Evolutionary conservation across 148 eudicot species (phyloP).

Genomic region (Diospyros lotus): DNA sequence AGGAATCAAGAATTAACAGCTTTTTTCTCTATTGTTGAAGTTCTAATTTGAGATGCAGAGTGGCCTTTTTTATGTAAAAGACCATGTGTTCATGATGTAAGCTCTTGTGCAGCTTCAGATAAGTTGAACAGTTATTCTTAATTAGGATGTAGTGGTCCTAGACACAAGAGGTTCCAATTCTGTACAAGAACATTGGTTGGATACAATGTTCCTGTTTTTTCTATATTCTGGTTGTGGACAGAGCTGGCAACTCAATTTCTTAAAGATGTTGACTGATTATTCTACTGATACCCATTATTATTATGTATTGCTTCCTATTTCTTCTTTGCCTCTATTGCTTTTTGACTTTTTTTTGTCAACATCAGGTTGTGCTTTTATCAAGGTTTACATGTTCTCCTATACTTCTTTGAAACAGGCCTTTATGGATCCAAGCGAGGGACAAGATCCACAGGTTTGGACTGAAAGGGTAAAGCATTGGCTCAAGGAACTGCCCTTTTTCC

Average conservation of each 20-base stretch:
- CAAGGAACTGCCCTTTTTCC: slow-evolving; percentile 34
- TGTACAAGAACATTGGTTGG: background rate
- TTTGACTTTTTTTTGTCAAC: background rate
- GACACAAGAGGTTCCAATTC: background rate
- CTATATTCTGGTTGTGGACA: background rate
- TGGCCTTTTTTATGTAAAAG: background rate
- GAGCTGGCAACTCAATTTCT: background rate
- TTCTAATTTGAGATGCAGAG: background rate
- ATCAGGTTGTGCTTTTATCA: slow-evolving; percentile 2
- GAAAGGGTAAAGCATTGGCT: slow-evolving; percentile 49
- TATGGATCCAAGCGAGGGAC: slow-evolving; percentile 30
- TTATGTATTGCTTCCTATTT: background rate
- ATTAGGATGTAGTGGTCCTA: background rate
- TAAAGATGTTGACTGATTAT: background rate
- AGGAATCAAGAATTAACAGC: background rate
- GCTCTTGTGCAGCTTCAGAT: background rate
- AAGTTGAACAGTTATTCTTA: background rate
- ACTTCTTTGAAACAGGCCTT: slow-evolving; percentile 29
- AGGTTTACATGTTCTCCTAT: slow-evolving; percentile 7
- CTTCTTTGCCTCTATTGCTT: slow-evolving; percentile 1
- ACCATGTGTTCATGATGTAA: background rate
- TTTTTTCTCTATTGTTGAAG: background rate
- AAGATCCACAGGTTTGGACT: slow-evolving; percentile 37
- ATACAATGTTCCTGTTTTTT: background rate
- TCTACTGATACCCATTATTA: background rate